Percentiles rank a stretch among this genome's conserved stretches.
Conservation (phyloP, 169 alveolate genomes). For the Perkinsus olseni region DNA sequence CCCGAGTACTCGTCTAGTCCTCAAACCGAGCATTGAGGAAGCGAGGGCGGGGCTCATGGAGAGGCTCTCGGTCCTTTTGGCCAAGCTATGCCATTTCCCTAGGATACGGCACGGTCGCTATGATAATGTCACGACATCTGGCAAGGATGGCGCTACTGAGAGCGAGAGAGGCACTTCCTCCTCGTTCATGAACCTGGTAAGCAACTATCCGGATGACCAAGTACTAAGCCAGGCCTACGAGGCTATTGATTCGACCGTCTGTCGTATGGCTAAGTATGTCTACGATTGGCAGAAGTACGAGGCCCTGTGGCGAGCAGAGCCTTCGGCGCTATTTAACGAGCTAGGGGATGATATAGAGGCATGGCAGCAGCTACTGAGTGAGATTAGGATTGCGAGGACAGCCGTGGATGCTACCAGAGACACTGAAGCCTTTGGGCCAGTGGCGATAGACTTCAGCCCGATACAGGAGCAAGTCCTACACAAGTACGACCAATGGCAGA, state of each 20-base stretch:
- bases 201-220: constrained; percentile 43
- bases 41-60: constrained; percentile 41
- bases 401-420: background rate
- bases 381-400: constrained; percentile 49
- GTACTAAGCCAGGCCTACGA: constrained; percentile 9
- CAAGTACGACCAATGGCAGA: constrained; percentile 90
- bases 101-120: constrained; percentile 24
- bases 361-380: constrained; percentile 89
- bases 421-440: constrained; percentile 73
- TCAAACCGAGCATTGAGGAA: constrained; percentile 71
- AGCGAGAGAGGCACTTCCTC: constrained; percentile 34
- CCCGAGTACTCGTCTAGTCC: constrained; percentile 40
- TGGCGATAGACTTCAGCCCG: constrained; percentile 74
- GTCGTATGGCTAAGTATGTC: constrained; percentile 66
- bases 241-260: constrained; percentile 39
- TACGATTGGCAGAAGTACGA: constrained; percentile 89
- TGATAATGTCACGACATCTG: constrained; percentile 6
- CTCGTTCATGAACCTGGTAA: constrained; percentile 41
- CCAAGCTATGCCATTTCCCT: constrained; percentile 31
- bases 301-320: constrained; percentile 89
- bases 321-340: constrained; percentile 62
- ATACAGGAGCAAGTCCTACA: constrained; percentile 57
- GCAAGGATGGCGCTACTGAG: constrained; percentile 29
- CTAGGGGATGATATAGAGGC: constrained; percentile 80
- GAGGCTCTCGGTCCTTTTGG: constrained; percentile 45